Base-by-base conservation (phyloP, 257 asterid species). In the Linaria vulgaris region DNA sequence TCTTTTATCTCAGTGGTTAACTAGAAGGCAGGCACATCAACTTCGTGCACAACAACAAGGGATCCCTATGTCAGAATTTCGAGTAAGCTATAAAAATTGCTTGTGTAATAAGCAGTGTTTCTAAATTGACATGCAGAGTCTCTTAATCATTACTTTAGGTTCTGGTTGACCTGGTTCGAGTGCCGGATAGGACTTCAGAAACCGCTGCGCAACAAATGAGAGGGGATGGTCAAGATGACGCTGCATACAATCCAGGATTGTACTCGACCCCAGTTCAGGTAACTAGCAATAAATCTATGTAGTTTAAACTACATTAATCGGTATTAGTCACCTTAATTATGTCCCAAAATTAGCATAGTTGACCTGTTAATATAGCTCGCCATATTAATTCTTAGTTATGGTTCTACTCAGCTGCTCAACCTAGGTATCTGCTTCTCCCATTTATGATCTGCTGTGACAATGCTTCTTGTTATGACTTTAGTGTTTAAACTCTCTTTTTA, bases 141-240 rank as follows among this genome's bases (percentile, higher is more conserved):
- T 20, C 54, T 63, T n/a, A 59, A 41, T 2, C 37, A 3, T 23
- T 72, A 12, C n/a, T n/a, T n/a, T 74, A 92, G 97, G 90, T 92
- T 46, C 71, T 90, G 73, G 89, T 92, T 34, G 99, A 92, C 83
- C 78, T 92, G 96, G 85, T 92, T 53, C 78, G 97, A 64, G 97
- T 87, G 61, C 99, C 99, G 19, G 96, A 82, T 71, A 89, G 96
- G 97, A 95, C 99, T 55, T 79, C 87, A 54, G 97, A 90, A 82
- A 97, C 98, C 54, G 92, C 96, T 61, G 99, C 95, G n/a, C 99
- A 83, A 69, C 95, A 90, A 79, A 79, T 90, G 97, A 85, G 99
- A 75, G 96, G 86, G 25, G 87, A 89, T 88, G 96, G 88, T 43
- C 99, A 85, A 78, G 97, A 90, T 76, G 85, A 95, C 48, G 85